Percentiles rank a stretch among this genome's conserved stretches.
These are phyloP conservation scores for Zelopaecilomyces penicillatus DNA, from an alignment of 2,329 filamentous ascomycete species.

Conservation along the genomic window DNA sequence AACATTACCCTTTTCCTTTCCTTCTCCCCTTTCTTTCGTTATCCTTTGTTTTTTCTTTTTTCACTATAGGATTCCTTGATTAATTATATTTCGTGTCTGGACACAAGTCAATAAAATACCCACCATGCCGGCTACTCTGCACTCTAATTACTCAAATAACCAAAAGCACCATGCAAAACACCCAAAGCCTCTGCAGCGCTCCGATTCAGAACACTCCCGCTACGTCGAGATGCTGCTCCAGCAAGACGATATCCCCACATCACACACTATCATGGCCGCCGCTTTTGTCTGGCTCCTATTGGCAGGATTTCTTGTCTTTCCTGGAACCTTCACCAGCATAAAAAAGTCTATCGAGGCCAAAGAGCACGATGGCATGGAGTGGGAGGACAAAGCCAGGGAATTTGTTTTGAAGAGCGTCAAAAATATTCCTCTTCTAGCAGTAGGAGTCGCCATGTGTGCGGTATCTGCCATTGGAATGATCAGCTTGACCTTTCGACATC, in stretches of 20 bases:
- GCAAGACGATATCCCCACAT: conserved; percentile 35
- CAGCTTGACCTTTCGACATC: conserved; percentile 35
- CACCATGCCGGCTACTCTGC: background rate
- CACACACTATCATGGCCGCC: conserved; percentile 38
- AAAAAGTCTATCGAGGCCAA: conserved; percentile 16
- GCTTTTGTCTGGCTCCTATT: conserved; percentile 38
- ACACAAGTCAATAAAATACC: background rate
- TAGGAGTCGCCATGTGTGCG: conserved; percentile 34
- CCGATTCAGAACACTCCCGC: conserved; percentile 23
- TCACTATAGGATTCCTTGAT: background rate
- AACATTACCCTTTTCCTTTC: background rate
- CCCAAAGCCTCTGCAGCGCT: conserved; percentile 9
- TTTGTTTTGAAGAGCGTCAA: conserved; percentile 18
- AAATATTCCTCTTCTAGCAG: conserved; percentile 32
- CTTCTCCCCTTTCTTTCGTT: background rate
- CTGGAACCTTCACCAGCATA: conserved; percentile 41
- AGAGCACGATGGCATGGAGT: conserved; percentile 6
- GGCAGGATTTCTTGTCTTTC: conserved; percentile 43
- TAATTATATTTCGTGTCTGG: no score
- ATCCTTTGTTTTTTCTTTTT: background rate
- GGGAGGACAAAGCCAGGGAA: conserved; percentile 9
- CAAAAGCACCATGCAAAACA: conserved; percentile 4
- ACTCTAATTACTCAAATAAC: conserved; percentile 3
- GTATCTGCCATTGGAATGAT: conserved; percentile 27
- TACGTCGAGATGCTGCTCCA: conserved; percentile 40